Evolutionary conservation across 371 early-diverging fungal genomes (phyloP).

Genomic region (Mortierella sp.): DNA sequence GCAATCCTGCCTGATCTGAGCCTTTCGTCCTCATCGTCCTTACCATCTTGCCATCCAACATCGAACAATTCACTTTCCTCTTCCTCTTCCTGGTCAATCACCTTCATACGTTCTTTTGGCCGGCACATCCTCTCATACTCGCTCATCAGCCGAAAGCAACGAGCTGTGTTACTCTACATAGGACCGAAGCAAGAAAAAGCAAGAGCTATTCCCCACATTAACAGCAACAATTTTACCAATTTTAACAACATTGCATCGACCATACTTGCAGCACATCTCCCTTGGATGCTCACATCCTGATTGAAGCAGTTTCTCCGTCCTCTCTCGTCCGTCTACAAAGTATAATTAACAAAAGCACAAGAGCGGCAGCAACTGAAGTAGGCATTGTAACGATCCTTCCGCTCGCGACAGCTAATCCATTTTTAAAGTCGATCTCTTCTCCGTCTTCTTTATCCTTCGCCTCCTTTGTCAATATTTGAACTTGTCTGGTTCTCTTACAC

Average conservation of each 20-base stretch:
- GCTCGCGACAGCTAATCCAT: constrained; percentile 16
- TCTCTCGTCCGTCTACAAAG: not conserved
- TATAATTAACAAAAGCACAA: not conserved
- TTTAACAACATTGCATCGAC: constrained; percentile 10
- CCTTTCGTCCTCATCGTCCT: not conserved
- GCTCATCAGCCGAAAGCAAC: too few species aligned
- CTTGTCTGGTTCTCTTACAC: not conserved
- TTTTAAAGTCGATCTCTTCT: constrained; percentile 15
- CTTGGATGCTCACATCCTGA: constrained; percentile 1
- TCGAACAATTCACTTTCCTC: not conserved
- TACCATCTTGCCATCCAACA: not conserved
- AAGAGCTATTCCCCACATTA: too few species aligned
- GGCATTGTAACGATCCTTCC: not conserved
- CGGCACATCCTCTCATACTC: not conserved
- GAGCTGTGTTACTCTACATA: not conserved
- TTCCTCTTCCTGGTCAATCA: not conserved
- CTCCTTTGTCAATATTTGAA: constrained; percentile 3
- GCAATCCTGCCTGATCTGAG: not conserved
- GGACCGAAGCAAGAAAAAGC: too few species aligned
- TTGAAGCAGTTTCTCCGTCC: constrained; percentile 4
- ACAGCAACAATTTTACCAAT: not conserved
- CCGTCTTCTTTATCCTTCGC: constrained; percentile 11
- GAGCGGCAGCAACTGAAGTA: constrained; percentile 1
- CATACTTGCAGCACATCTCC: not conserved
- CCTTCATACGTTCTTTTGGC: not conserved